Conservation (phyloP, 495 filamentous ascomycete species). For the Lasiosphaeriaceae sp. region DNA sequence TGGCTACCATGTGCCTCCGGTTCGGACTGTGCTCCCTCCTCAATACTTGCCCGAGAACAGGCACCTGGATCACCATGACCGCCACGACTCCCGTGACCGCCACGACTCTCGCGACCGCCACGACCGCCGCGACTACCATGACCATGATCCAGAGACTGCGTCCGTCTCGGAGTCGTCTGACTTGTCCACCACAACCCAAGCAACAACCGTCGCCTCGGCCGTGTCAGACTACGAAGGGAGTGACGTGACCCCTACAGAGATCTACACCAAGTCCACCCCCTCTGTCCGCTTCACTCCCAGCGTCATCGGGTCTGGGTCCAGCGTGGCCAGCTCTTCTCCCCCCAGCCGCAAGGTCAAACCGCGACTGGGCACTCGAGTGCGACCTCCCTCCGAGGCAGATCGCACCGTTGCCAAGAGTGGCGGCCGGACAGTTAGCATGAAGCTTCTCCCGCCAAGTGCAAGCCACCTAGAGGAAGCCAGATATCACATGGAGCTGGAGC, state of each 20-base stretch:
- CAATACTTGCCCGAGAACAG: conserved; percentile 11
- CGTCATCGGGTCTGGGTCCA: conserved; percentile 24
- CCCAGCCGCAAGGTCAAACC: conserved; percentile 27
- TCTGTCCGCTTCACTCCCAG: conserved; percentile 34
- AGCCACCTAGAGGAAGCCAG: conserved; percentile 6
- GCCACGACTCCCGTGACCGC: conserved; percentile 11
- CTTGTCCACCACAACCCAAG: conserved; percentile 42
- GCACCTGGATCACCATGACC: conserved; percentile 5
- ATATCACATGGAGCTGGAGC: conserved; percentile 17
- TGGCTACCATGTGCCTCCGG: conserved; percentile 21
- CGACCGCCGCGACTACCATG: conserved; percentile 20
- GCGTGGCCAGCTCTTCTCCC: conserved; percentile 26
- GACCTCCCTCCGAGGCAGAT: conserved; percentile 24
- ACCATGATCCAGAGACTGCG: conserved; percentile 35
- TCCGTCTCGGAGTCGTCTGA: conserved; percentile 41
- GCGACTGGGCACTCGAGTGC: conserved; percentile 24
- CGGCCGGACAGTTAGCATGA: conserved; percentile 31
- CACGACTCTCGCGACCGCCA: conserved; percentile 11
- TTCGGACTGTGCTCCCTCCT: conserved; percentile 14
- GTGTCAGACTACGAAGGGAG: conserved; percentile 28
- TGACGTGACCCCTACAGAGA: conserved; percentile 30
- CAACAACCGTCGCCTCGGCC: conserved; percentile 32
- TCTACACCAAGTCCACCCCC: conserved; percentile 24
- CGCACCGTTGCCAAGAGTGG: conserved; percentile 21
- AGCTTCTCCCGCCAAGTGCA: conserved; percentile 19